Evolutionary conservation across 179 eudicot genomes (phyloP).

Genomic region (Silene coronaria): DNA sequence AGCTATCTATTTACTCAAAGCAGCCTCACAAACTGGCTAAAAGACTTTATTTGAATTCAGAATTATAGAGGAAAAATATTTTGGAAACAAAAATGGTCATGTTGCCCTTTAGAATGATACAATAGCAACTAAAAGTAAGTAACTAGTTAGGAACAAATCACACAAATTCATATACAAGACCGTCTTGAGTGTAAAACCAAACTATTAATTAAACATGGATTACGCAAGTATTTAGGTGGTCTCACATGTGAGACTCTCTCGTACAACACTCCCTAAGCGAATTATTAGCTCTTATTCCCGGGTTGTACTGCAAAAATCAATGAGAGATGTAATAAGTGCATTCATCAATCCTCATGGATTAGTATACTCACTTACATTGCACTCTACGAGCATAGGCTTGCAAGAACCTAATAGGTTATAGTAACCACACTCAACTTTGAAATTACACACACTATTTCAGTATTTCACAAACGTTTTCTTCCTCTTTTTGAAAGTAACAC

Average conservation of each 20-base stretch:
- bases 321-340: neutral
- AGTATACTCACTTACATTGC: neutral
- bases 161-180: no score
- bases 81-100: neutral
- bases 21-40: conserved; percentile 2
- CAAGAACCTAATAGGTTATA: neutral
- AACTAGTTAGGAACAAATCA: no score
- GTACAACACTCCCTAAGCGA: neutral
- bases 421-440: neutral
- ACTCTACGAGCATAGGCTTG: neutral
- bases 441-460: neutral
- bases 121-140: neutral
- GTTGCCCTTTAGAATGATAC: neutral
- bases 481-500: neutral
- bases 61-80: neutral
- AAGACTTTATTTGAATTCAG: neutral
- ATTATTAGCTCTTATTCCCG: neutral
- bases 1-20: conserved; percentile 4
- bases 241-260: neutral
- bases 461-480: neutral
- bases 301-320: neutral
- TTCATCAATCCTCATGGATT: neutral
- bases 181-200: no score
- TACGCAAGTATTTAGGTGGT: no score
- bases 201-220: no score